These are phyloP conservation scores for Scedosporium boydii DNA, from an alignment of 2,329 filamentous ascomycete genomes.

Conservation along the genomic window DNA sequence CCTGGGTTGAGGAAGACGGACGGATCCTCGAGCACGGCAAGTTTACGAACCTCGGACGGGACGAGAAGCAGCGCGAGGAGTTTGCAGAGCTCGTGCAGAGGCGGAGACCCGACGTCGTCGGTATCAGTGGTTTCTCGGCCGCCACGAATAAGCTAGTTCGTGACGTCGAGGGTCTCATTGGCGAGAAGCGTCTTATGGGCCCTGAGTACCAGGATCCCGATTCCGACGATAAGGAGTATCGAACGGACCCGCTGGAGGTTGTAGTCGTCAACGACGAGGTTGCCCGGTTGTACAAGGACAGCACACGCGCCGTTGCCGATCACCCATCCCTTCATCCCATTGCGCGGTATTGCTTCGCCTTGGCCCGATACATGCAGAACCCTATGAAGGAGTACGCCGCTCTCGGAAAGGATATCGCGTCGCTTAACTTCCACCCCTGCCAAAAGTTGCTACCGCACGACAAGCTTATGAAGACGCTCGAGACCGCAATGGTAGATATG, in stretches of 20 bases:
- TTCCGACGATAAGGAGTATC: constrained; percentile 52
- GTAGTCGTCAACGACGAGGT: constrained; percentile 94
- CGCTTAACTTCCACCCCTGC: constrained; percentile 79
- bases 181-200: constrained; percentile 66
- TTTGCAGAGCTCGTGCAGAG: constrained; percentile 74
- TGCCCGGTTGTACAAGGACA: constrained; percentile 91
- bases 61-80: constrained; percentile 54
- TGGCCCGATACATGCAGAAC: constrained; percentile 89
- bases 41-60: constrained; percentile 67
- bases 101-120: constrained; percentile 81
- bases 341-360: constrained; percentile 78
- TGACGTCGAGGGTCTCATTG: constrained; percentile 69
- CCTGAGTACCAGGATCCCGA: constrained; percentile 75
- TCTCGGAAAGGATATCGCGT: constrained; percentile 77
- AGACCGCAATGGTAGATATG: constrained; percentile 97
- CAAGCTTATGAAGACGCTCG: constrained; percentile 74
- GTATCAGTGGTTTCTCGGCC: constrained; percentile 77
- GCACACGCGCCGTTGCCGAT: constrained; percentile 66
- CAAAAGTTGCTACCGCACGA: constrained; percentile 84
- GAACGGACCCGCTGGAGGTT: constrained; percentile 74
- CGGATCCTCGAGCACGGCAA: constrained; percentile 83
- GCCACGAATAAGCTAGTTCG: constrained; percentile 78
- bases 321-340: constrained; percentile 72
- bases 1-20: constrained; percentile 88
- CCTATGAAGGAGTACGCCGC: constrained; percentile 95